Evolutionary conservation across 2,329 filamentous ascomycete species (phyloP), one percentile per base, ranked within the genome.

Genomic region (Phialocephala sp.): DNA sequence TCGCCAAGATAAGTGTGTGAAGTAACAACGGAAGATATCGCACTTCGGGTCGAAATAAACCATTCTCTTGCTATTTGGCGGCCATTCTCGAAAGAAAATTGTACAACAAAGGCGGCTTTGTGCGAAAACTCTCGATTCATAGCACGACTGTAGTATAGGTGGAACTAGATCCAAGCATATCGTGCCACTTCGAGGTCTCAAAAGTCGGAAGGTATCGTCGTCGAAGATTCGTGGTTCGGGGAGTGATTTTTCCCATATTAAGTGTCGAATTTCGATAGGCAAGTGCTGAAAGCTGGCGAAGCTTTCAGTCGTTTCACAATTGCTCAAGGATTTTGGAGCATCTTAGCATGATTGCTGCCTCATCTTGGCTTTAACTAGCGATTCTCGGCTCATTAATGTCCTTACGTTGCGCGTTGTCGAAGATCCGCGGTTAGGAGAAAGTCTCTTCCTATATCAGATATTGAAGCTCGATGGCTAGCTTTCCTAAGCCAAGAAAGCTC

Each of bases 191-290:
- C 8, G 45, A 43, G 59, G 59, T 9, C 27, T 61, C 15, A 55
- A 37, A 32, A 61, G 59, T 43, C 47, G 35, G 35, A 61, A 32
- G 47, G 59, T 54, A 61, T 61, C 47, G 27, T 24, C 35, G 47
- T 61, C 59, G 35, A 61, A 61, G 47, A 61, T 39, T 54, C 59
- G 47, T 61, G 20, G 35, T 61, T 55, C n/a, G 39, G 47, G 32
- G 39, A 61, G 52, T 15, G 59, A 18, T 61, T 61, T 22, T 35
- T 36, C 58, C 43, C 41, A 60, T 4, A 60, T 60, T 35, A 20
- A 35, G 50, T 60, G 5, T 36, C 36, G 11, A 22, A 60, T 6
- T 35, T 60, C 41, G 41, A 36, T 60, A 43, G 35, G 36, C 52
- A 56, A 41, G 2, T 41, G 4, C 9, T 41, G 37, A 41, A 41